Evolutionary conservation across 2,329 filamentous ascomycete genomes (phyloP).

Genomic region (Alternaria sp.): DNA sequence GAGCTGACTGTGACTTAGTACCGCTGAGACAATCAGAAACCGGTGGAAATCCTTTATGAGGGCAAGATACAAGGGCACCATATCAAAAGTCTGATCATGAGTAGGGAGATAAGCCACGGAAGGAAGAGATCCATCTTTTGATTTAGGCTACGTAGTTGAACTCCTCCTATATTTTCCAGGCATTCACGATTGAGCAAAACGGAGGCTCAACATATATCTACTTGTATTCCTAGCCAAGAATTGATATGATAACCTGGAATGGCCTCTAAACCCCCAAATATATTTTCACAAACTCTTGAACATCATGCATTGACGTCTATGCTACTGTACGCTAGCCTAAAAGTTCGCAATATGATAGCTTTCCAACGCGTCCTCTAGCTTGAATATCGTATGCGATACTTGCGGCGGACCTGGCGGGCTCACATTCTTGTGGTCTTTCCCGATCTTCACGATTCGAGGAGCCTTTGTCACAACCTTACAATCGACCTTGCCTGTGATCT

Average conservation of each 20-base stretch:
- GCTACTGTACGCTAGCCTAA: not conserved
- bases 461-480: too few relatives aligned
- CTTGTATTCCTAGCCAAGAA: not conserved
- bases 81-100: not conserved
- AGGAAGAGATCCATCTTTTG: not conserved
- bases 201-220: not conserved
- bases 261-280: not conserved
- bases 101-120: not conserved
- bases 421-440: not conserved
- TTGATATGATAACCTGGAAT: not conserved
- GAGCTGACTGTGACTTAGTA: not conserved
- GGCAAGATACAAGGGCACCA: not conserved
- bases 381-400: slow-evolving; percentile 26
- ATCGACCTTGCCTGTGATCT: slow-evolving; percentile 24
- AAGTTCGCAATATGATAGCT: not conserved
- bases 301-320: not conserved
- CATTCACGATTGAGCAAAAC: not conserved
- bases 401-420: slow-evolving; percentile 28
- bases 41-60: not conserved
- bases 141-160: not conserved
- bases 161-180: not conserved
- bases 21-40: not conserved
- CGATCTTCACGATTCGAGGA: not conserved
- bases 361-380: slow-evolving; percentile 27
- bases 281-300: not conserved